Percentiles rank a stretch among this genome's conserved stretches.
phyloP scores from a whole-genome alignment of 768 basidiomycete species.

The Mycena filopes region DNA sequence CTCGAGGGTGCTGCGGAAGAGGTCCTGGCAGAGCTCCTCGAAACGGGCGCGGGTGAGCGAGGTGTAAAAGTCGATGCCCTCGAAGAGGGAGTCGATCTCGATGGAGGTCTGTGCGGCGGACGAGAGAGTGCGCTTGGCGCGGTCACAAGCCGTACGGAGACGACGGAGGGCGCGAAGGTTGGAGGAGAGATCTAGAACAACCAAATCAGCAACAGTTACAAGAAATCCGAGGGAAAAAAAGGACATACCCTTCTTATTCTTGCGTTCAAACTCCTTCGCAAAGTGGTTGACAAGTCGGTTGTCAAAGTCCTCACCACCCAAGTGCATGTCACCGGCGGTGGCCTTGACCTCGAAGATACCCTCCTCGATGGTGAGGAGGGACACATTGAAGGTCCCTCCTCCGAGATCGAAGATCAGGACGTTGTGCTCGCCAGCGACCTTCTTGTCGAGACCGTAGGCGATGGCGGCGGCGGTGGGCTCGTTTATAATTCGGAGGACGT shows the following conservation, averaged over 20 bases:
- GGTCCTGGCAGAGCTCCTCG: not conserved
- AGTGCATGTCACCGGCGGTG: not conserved
- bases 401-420: conserved; percentile 64
- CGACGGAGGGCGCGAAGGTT: not conserved
- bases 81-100: not conserved
- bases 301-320: not conserved
- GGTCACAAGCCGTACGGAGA: not conserved
- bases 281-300: not conserved
- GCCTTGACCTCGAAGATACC: not conserved
- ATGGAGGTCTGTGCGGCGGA: not conserved
- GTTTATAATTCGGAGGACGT: conserved; percentile 64
- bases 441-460: conserved; percentile 65
- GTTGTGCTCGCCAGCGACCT: conserved; percentile 56
- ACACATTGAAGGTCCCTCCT: conserved; percentile 16
- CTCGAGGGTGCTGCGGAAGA: conserved; percentile 1
- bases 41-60: not conserved
- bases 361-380: not conserved
- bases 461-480: conserved; percentile 65
- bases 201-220: not conserved
- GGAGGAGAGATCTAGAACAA: not conserved
- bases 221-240: not conserved
- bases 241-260: not conserved
- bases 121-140: not conserved
- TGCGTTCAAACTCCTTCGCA: not conserved
- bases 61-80: not conserved